phyloP scores from a whole-genome alignment of 192 early-diverging fungal genomes.

The Backusella mclennaniae region DNA sequence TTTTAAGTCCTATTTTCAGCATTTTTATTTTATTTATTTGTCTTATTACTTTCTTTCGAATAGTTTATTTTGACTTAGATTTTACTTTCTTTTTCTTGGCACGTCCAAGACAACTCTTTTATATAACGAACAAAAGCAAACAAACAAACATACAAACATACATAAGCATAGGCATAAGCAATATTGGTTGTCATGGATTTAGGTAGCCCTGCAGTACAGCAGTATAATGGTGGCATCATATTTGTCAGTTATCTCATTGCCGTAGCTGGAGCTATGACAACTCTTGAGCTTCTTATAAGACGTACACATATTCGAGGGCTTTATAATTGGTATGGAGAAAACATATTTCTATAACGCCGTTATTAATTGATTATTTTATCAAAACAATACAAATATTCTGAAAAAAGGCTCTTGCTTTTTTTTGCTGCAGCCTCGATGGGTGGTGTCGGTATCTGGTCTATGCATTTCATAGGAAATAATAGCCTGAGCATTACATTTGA shows the following conservation, averaged over 20 bases:
- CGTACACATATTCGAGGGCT: constrained; percentile 33
- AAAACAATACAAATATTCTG: not conserved
- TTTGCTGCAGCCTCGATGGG: constrained; percentile 38
- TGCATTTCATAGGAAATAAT: constrained; percentile 44
- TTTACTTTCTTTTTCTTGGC: not conserved
- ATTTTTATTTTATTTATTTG: not conserved
- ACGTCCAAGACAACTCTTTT: not conserved
- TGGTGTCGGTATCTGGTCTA: constrained; percentile 42
- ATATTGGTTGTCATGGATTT: not conserved
- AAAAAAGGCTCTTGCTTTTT: constrained; percentile 28
- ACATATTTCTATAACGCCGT: not conserved
- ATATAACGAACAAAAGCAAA: not conserved
- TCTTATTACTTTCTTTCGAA: not conserved
- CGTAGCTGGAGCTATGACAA: constrained; percentile 37
- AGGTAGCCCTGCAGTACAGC: constrained; percentile 11
- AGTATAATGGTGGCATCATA: constrained; percentile 29
- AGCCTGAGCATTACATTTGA: constrained; percentile 19
- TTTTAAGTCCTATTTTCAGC: not conserved
- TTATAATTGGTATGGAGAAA: constrained; percentile 27
- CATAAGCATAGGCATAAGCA: not conserved
- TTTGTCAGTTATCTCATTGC: constrained; percentile 36
- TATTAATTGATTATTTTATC: not conserved
- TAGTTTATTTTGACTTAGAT: not conserved
- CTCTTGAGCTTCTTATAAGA: constrained; percentile 39
- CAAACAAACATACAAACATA: not conserved